Base-by-base conservation (phyloP, 78 protist species). In the Dictyostelium citrinum region DNA sequence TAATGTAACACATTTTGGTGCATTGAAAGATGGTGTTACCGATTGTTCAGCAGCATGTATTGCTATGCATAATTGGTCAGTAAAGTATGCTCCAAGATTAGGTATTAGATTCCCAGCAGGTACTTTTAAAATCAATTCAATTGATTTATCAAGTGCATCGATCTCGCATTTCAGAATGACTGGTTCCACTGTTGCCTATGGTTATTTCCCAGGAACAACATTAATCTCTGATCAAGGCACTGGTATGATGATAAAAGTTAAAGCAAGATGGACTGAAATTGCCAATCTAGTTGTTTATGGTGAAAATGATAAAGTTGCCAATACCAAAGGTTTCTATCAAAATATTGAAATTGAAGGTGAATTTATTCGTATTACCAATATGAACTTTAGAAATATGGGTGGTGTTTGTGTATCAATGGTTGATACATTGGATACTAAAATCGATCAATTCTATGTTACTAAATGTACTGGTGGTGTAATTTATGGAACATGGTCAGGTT, bases 391-490 rank as follows among this genome's bases (percentile, higher is more conserved):
- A 64, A 64, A 64, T 10, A 10, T 64, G 35, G 72, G 72, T 64
- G 72, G 72, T 27, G 8, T 64, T 64, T 64, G 72, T 24, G 27
- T 64, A 24, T 64, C 72, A 27, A 64, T 64, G 72, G 72, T 64
- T 10, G 72, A 64, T 64, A 64, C 72, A 64, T 64, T 64, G 33
- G 72, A 64, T 64, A 64, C 72, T 64, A 64, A 64, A 64, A 64
- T 64, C 6, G 72, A 64, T 64, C 72, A 64, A 64, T 64, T 64
- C 35, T 64, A 64, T 27, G 72, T 14, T n/a, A 11, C 72, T 1
- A 24, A 27, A 64, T 64, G 72, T 27, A 29, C 35, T 64, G 72
- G 72, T n/a, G 72, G 72, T 64, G 17, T 64, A 11, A 64, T 64
- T 10, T 64, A 24, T 24, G 72, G 39, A n/a, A 64, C 72, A 24